Base-by-base conservation (phyloP, 768 basidiomycete genomes). In the Chalciporus sphaerocephalus region DNA sequence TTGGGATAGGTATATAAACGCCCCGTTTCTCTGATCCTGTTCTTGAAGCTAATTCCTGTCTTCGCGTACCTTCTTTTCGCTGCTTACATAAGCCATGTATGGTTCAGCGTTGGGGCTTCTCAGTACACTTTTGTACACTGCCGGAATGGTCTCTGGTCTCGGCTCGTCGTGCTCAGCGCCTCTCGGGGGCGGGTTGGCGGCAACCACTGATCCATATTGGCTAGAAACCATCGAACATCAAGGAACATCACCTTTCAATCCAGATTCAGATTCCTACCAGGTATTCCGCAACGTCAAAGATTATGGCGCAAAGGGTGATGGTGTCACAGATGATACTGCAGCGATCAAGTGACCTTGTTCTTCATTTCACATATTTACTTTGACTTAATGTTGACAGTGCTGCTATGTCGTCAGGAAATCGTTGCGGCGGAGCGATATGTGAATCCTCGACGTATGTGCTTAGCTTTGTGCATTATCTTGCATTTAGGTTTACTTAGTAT, bases 261-360 rank as follows among this genome's bases (percentile, higher is more conserved):
- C 78, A 0, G 66, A 75, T 56, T n/a, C 50, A 20, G 70, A 59
- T 33, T 59, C 64, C 6, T 90, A 88, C 60, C 69, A 79, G 39
- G 84, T 88, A 12, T 88, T 86, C 62, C 75, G 87, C 32, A 89
- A 88, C 55, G 87, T 90, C 38, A 87, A 84, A 49, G 70, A 74
- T 44, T 75, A 68, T 48, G 72, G 79, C 42, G 79, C 79, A 40
- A 68, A 61, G 42, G 72, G 71, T n/a, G 78, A 86, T 63, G 87
- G 87, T 43, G 65, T 79, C 2, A 76, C 80, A 5, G 87, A 90
- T 55, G 88, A 90, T 52, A 87, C 87, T 6, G 74, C 67, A 18
- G 85, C 87, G 2, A 87, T 87, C 61, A 87, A 85, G 84, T 82
- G 42, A 15, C 42, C 33, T 34, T 5, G 46, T 23, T 30, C 18